Base-by-base conservation (phyloP, 371 early-diverging fungal genomes). In the Scutellospora calospora region DNA sequence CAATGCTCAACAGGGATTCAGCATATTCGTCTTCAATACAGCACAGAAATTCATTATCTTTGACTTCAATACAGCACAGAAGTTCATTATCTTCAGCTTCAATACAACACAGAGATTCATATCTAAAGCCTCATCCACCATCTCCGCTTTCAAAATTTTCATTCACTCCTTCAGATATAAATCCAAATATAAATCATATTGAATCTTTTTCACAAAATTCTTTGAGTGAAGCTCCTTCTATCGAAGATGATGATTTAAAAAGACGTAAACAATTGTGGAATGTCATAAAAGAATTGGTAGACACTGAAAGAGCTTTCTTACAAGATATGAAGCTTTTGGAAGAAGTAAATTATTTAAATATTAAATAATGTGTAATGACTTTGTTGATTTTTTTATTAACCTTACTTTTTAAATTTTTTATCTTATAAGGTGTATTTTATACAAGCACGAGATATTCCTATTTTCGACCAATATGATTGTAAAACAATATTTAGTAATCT, bases 321-420 rank as follows among this genome's bases (percentile, higher is more conserved):
- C 82, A 87, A 60, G 94, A 95, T 81, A 89, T 95, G 92, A 71
- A 85, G n/a, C 85, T 93, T 1, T 74, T 94, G 20, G 84, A 90
- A 69, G 91, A 93, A 81, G 90, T 94, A 29, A 45, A 45, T 45
- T 45, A 45, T 45, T 45, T 45, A 45, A 45, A 45, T 45, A n/a
- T 45, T 8, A 11, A 45, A 45, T 45, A 45, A 45, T 2, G 1
- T 45, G 45, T 45, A 45, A n/a, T n/a, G n/a, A n/a, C n/a, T n/a
- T n/a, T n/a, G n/a, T n/a, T n/a, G 45, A 9, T 12, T 45, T 45
- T 4, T 9, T 45, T 45, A 4, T 14, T 9, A 29, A 11, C 6
- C 1, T 55, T 22, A n/a, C 9, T 22, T 55, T 55, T 8, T 27
- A n/a, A 55, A 74, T 20, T 62, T 29, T 66, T 27, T n/a, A 8